Conservation (phyloP, 176 grass and related monocot species). For the Musa troglodytarum region DNA sequence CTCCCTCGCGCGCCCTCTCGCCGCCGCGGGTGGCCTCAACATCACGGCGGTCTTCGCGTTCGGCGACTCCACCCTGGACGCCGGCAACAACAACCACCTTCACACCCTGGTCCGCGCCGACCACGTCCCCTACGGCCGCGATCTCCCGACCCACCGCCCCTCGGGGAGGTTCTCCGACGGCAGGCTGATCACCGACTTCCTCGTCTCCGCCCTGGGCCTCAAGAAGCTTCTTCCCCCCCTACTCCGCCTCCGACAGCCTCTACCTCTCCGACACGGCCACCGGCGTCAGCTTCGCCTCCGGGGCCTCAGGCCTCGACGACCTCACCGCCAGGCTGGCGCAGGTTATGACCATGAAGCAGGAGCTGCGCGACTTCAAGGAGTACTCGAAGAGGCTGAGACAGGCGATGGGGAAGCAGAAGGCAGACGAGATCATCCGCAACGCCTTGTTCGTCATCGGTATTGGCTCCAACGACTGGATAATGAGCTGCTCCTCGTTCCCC, state of each 20-base stretch:
- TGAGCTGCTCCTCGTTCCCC: conserved; percentile 35
- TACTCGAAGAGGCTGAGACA: conserved; percentile 26
- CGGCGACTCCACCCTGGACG: conserved; percentile 69
- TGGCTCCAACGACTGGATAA: conserved; percentile 54
- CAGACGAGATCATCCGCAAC: conserved; percentile 28
- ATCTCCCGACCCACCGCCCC: conserved; percentile 30
- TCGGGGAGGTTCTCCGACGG: conserved; percentile 64
- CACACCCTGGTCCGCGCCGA: conserved; percentile 39
- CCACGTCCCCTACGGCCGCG: conserved; percentile 54
- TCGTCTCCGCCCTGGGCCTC: not conserved
- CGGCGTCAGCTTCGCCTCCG: conserved; percentile 66
- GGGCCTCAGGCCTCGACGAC: conserved; percentile 55
- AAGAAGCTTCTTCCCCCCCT: no score
- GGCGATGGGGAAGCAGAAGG: conserved; percentile 14
- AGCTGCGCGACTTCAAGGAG: conserved; percentile 35
- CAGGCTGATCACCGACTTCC: conserved; percentile 55
- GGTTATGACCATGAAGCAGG: conserved; percentile 33
- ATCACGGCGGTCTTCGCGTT: conserved; percentile 43
- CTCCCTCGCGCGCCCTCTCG: not conserved
- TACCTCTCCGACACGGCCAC: conserved; percentile 26
- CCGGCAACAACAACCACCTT: conserved; percentile 71
- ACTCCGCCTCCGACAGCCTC: not conserved
- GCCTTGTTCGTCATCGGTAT: conserved; percentile 36
- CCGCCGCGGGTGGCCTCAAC: conserved; percentile 6
- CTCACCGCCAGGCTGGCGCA: conserved; percentile 19